Base-by-base conservation (phyloP, 1,139 yeast genomes). In the Debaryomyces psychrophilus region DNA sequence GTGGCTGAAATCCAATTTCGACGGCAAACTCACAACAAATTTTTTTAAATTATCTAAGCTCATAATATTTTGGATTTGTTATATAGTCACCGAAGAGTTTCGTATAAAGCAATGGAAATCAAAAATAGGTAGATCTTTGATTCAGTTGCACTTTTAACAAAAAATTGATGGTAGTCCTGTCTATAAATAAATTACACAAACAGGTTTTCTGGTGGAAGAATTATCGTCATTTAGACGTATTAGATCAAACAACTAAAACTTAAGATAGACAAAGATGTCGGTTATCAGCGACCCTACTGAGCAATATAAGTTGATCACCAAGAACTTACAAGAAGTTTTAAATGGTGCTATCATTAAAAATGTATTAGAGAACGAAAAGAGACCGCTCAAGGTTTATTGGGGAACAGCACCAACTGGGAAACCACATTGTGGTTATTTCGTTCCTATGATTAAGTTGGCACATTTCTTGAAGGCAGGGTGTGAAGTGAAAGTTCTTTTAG, bases 341-440 rank as follows among this genome's bases (percentile, higher is more conserved):
- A 90, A 93, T 66, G 87, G 82, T 34, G 93, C 88, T 67, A 90
- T 90, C 69, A 90, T 95, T 69, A 87, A 87, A 64, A 80, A 90
- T 61, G 82, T 90, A 29, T 76, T 93, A 53, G 95, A 85, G 62
- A 85, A 81, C 50, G 86, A 88, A 62, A 81, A 90, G 59, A 81
- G 96, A 56, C 92, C 96, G 5, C 64, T 92, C 56, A 87, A 82
- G 62, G 71, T 95, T 60, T 95, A 95, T 82, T 95, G 98, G 99
- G 97, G 98, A 11, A 74, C 80, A 20, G 79, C 79, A 12, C 71
- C 71, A 34, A 95, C 99, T 5, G 99, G 99, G 42, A 88, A 83
- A 68, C 97, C 98, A 39, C 99, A 95, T 70, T 92, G 98, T 74
- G 99, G 97, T 39, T 95, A 95, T 79, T 90, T 93, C 66, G 99